These are phyloP conservation scores for Hysterium pulicare DNA, from an alignment of 2,329 filamentous ascomycete genomes.

Conservation along the genomic window DNA sequence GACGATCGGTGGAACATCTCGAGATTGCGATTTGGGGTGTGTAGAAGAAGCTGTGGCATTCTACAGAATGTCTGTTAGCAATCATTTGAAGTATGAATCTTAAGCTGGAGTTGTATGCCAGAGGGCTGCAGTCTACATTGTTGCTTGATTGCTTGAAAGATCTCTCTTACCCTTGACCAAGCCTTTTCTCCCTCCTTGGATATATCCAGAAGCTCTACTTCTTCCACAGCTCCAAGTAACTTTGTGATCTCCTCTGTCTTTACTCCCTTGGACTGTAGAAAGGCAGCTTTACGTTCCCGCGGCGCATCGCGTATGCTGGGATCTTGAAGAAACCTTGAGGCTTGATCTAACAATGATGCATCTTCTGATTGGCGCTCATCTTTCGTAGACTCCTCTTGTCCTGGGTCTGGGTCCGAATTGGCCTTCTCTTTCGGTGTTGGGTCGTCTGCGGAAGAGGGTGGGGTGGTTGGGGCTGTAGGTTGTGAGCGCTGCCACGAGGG, in stretches of 20 bases:
- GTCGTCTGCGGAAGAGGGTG: conserved; percentile 11
- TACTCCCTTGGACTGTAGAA: conserved; percentile 75
- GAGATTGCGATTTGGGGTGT: conserved; percentile 20
- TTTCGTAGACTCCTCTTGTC: conserved; percentile 11
- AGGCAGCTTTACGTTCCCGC: conserved; percentile 69
- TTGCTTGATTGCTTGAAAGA: too few relatives aligned
- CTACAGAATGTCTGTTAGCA: too few relatives aligned
- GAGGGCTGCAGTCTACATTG: background rate
- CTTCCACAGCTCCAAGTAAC: conserved; percentile 49
- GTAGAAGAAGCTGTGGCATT: conserved; percentile 4
- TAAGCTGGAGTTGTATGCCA: too few relatives aligned
- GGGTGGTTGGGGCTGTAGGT: conserved; percentile 6
- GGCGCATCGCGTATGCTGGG: conserved; percentile 67
- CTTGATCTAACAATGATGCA: conserved; percentile 56
- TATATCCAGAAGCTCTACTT: conserved; percentile 16
- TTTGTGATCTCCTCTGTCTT: conserved; percentile 63
- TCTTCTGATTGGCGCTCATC: conserved; percentile 6
- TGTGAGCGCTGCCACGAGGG: conserved; percentile 36
- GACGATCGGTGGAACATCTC: conserved; percentile 58
- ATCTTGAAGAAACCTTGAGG: conserved; percentile 72
- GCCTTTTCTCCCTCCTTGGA: conserved; percentile 22
- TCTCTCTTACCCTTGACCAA: conserved; percentile 25
- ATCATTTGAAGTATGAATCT: too few relatives aligned
- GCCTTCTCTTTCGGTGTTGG: conserved; percentile 12
- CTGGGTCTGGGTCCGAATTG: conserved; percentile 9